Base-by-base conservation (phyloP, 306 rosid genomes). In the Prunus padus region DNA sequence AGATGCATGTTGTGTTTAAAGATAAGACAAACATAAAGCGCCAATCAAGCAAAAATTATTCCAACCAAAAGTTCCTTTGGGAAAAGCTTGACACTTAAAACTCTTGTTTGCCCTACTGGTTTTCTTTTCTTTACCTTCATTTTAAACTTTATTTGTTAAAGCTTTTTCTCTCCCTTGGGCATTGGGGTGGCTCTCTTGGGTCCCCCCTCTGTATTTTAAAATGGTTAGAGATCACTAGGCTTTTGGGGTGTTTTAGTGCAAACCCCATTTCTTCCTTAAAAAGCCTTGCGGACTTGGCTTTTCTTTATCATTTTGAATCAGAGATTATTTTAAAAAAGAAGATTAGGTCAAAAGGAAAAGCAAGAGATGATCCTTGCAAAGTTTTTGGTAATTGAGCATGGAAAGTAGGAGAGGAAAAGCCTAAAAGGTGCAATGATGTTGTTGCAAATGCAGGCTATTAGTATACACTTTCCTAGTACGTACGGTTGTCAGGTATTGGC, bases 371-470 rank as follows among this genome's bases (percentile, higher is more conserved):
- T 69, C 37, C 68, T 79, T 22, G 75, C 72, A 23, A 52, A 26
- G 78, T 62, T 56, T 19, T 88, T 64, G 91, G 88, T 81, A 78
- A 80, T 77, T 78, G 93, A 78, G 77, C 79, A 60, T n/a, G 54
- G 65, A 88, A 80, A 84, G 86, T 57, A 47, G n/a, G 8, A 60
- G 16, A 66, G 69, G 20, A 56, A 79, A 50, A 79, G n/a, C 28
- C 19, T 10, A 79, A 91, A 88, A 88, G 91, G 82, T 67, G 26
- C 75, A 84, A 87, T 87, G 77, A 85, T 88, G 73, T 73, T 31
- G 83, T 75, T 77, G 26, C 77, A 47, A 77, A 75, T 62, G 37
- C 7, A 77, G 62, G 49, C 75, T 72, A 74, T 33, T 14, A 4
- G 37, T 59, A 25, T 25, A 59, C 19, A 37, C 9, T 37, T 2